Percentiles rank a stretch among this genome's conserved stretches.
phyloP scores from a whole-genome alignment of 2,329 filamentous ascomycete species.

The Colletotrichum lupini region DNA sequence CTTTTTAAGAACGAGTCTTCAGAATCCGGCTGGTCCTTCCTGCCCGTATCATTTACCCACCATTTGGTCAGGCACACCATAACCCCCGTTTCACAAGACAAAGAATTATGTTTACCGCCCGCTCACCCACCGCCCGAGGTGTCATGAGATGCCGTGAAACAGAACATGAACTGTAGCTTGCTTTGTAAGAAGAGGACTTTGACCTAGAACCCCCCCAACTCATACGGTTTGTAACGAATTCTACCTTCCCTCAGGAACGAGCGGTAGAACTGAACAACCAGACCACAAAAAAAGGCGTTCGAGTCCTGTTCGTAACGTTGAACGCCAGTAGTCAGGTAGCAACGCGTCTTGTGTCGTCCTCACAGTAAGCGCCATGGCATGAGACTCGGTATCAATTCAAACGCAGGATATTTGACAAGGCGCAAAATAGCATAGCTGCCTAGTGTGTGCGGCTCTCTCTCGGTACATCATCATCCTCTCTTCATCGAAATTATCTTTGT shows the following conservation, averaged over 20 bases:
- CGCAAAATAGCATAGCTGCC: slow-evolving; percentile 23
- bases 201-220: background rate
- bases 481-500: slow-evolving; percentile 16
- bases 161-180: background rate
- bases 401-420: slow-evolving; percentile 30
- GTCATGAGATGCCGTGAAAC: background rate
- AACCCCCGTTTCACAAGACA: background rate
- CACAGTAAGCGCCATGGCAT: background rate
- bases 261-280: background rate
- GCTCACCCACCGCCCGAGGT: background rate
- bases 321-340: too few species aligned
- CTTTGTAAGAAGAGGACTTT: background rate
- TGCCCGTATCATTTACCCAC: too few species aligned
- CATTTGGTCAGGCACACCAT: background rate
- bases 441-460: slow-evolving; percentile 18
- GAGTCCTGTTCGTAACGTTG: background rate
- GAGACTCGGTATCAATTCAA: slow-evolving; percentile 11
- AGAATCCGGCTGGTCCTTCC: background rate
- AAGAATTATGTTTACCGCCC: background rate
- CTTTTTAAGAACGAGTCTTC: background rate
- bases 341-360: background rate
- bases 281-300: background rate
- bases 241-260: background rate
- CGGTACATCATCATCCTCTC: slow-evolving; percentile 14
- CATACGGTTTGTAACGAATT: background rate